phyloP scores from a whole-genome alignment of 768 basidiomycete genomes.

The Coprinopsis sp. region DNA sequence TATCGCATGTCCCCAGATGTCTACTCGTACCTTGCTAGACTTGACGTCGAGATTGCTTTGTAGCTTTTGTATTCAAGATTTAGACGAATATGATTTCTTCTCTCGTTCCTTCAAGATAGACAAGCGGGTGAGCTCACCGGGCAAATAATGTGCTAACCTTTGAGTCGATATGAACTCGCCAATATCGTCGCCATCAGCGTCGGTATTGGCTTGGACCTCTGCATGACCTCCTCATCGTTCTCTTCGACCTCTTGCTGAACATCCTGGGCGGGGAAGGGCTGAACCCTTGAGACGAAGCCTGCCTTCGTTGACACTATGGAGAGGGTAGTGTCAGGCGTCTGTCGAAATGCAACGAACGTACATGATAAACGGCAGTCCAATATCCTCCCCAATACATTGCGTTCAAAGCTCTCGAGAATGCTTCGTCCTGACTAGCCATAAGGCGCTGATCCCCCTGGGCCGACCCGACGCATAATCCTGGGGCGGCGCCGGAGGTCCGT shows the following conservation, averaged over 20 bases:
- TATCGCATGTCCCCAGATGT: slow-evolving; percentile 90
- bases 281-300: slow-evolving; percentile 6
- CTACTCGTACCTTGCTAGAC: slow-evolving; percentile 78
- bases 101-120: no score
- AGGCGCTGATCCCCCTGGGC: slow-evolving; percentile 27
- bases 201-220: slow-evolving; percentile 24
- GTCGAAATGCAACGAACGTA: slow-evolving; percentile 37
- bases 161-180: slow-evolving; percentile 35
- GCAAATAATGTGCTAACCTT: slow-evolving; percentile 22
- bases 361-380: slow-evolving; percentile 84
- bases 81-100: no score
- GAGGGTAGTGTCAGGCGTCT: slow-evolving; percentile 16
- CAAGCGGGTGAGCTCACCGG: no score
- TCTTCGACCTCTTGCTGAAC: slow-evolving; percentile 19
- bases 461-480: slow-evolving; percentile 22
- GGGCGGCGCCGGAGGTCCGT: slow-evolving; percentile 1
- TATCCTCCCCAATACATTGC: slow-evolving; percentile 89
- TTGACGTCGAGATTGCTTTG: slow-evolving; percentile 83
- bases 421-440: slow-evolving; percentile 61
- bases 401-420: slow-evolving; percentile 66
- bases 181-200: slow-evolving; percentile 23
- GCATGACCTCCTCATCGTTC: slow-evolving; percentile 7
- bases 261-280: not conserved
- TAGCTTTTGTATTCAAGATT: slow-evolving; percentile 30
- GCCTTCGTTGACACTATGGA: not conserved